Conservation (phyloP, 768 basidiomycete species). For the Podaxis sp. region DNA sequence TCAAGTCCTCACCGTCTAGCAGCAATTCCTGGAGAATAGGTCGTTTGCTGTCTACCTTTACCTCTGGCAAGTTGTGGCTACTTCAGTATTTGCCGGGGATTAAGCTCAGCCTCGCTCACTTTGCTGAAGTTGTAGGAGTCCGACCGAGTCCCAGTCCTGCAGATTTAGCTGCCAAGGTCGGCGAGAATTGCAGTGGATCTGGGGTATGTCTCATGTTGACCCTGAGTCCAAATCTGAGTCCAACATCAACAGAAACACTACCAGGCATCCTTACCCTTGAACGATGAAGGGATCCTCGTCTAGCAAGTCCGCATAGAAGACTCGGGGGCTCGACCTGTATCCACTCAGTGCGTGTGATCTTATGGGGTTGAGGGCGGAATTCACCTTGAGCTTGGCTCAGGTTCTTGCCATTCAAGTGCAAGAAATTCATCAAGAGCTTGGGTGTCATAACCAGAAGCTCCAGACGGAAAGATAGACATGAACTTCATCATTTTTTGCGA, state of each 20-base stretch:
- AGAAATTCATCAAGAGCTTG: background rate
- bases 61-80: background rate
- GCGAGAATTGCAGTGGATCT: background rate
- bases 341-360: too few species aligned
- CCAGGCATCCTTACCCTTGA: background rate
- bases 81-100: background rate
- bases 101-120: background rate
- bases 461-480: background rate
- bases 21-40: background rate
- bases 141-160: background rate
- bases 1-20: background rate
- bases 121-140: background rate
- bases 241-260: background rate
- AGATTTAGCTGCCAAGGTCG: background rate
- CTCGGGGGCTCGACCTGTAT: background rate
- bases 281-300: background rate
- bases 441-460: background rate
- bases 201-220: background rate
- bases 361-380: background rate
- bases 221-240: background rate
- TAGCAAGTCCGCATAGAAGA: too few species aligned
- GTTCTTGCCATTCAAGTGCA: background rate
- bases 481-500: background rate
- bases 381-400: background rate
- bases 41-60: background rate